Percentiles rank a stretch among this genome's conserved stretches.
Evolutionary conservation across 78 protist genomes (phyloP).

Genomic region (Planoprotostelium fungivorum): DNA sequence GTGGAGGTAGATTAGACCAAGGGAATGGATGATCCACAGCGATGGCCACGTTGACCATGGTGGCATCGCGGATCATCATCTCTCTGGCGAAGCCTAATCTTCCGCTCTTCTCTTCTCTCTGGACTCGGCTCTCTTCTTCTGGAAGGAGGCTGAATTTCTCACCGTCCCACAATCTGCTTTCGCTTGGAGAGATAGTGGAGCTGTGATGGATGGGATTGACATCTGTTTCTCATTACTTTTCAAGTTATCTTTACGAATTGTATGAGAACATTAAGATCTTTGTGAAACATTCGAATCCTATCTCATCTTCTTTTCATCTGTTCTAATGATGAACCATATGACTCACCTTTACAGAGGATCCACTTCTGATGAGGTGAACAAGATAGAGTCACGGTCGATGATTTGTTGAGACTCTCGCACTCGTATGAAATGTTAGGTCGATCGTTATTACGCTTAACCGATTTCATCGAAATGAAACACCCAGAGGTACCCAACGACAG

Average conservation of each 20-base stretch:
- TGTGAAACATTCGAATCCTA: too few species aligned
- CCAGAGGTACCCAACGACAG: neutral
- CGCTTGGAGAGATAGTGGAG: neutral
- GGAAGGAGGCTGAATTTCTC: neutral
- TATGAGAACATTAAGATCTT: too few species aligned
- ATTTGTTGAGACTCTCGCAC: too few species aligned
- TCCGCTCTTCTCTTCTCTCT: neutral
- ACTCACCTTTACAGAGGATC: too few species aligned
- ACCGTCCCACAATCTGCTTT: neutral
- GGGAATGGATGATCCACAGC: neutral
- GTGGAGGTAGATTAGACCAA: neutral
- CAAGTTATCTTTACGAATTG: too few species aligned
- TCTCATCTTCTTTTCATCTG: too few species aligned
- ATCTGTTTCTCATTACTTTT: neutral
- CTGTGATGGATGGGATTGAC: neutral
- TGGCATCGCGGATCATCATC: neutral
- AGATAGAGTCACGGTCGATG: too few species aligned
- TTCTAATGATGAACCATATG: too few species aligned
- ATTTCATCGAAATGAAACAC: neutral
- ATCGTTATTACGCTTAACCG: too few species aligned
- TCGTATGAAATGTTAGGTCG: too few species aligned
- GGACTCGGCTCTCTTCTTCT: neutral
- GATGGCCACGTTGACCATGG: neutral
- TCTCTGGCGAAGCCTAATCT: neutral
- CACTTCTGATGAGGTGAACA: too few species aligned